These are phyloP conservation scores for Cyclospora cayetanensis DNA, from an alignment of 169 alveolate species.

Conservation along the genomic window DNA sequence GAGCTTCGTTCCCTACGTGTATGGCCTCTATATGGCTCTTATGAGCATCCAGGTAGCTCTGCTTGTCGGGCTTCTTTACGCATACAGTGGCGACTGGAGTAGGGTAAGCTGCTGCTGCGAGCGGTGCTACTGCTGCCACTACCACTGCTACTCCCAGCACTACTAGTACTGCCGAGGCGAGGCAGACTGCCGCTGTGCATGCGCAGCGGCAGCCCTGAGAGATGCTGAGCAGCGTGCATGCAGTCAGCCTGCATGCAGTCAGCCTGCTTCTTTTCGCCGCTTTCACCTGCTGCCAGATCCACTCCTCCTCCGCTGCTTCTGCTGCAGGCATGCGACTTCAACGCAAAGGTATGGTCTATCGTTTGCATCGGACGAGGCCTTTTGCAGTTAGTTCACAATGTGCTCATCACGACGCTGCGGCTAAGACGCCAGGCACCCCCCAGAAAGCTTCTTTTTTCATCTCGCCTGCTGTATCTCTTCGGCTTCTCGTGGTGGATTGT, in stretches of 20 bases:
- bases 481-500: neutral
- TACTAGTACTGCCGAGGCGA: too few species aligned
- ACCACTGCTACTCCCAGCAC: neutral
- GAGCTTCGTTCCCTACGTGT: neutral
- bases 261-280: too few species aligned
- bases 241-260: too few species aligned
- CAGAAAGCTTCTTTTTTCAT: neutral
- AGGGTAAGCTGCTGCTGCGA: neutral
- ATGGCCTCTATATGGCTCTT: neutral
- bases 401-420: neutral
- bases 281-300: too few species aligned
- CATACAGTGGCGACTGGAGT: neutral
- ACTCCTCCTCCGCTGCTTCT: too few species aligned
- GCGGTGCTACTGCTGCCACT: neutral
- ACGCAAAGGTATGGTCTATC: neutral
- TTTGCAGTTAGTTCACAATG: neutral
- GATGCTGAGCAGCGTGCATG: too few species aligned
- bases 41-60: neutral
- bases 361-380: neutral
- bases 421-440: neutral
- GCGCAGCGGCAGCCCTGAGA: too few species aligned
- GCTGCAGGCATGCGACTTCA: neutral
- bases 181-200: too few species aligned
- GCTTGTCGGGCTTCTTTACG: neutral
- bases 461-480: neutral